Percentiles rank a stretch among this genome's conserved stretches.
Evolutionary conservation across 1,284 basidiomycete genomes (phyloP).

Genomic region (Ceratobasidium sp.): DNA sequence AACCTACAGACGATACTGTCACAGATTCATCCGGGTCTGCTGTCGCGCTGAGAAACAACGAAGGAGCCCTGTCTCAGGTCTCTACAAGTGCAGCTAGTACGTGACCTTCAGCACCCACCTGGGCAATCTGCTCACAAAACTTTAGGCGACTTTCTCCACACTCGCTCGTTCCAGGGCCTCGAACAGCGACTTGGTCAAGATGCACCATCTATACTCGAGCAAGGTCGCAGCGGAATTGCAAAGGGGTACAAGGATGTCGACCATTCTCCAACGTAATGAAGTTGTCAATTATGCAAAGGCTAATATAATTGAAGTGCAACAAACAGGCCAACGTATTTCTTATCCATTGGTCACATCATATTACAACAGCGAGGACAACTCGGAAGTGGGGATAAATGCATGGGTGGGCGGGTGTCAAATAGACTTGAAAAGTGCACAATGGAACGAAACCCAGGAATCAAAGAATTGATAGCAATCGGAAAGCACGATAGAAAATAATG

Average conservation of each 20-base stretch:
- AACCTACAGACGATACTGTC: neutral
- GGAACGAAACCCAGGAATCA: slow-evolving; percentile 8
- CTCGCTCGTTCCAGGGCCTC: slow-evolving; percentile 83
- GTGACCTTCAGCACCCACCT: slow-evolving; percentile 47
- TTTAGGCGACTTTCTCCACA: slow-evolving; percentile 72
- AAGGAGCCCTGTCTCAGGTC: slow-evolving; percentile 66
- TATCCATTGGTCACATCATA: slow-evolving; percentile 38
- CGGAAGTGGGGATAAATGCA: neutral
- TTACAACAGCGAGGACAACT: slow-evolving; percentile 37
- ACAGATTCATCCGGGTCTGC: slow-evolving; percentile 51
- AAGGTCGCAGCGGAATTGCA: slow-evolving; percentile 90
- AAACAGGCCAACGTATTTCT: slow-evolving; percentile 17
- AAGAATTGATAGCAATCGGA: slow-evolving; percentile 5
- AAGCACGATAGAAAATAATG: slow-evolving; percentile 32
- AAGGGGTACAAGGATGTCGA: slow-evolving; percentile 72
- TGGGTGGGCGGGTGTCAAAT: slow-evolving; percentile 10
- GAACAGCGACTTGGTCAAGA: slow-evolving; percentile 85
- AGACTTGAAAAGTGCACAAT: slow-evolving; percentile 5
- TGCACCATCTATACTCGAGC: slow-evolving; percentile 82
- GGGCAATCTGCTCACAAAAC: slow-evolving; percentile 25
- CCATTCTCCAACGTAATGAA: slow-evolving; percentile 17
- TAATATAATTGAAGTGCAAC: slow-evolving; percentile 3
- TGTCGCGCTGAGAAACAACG: slow-evolving; percentile 72
- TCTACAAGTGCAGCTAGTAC: slow-evolving; percentile 77
- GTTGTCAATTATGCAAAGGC: neutral